Base-by-base conservation (phyloP, 495 filamentous ascomycete species). In the Podospora didyma region DNA sequence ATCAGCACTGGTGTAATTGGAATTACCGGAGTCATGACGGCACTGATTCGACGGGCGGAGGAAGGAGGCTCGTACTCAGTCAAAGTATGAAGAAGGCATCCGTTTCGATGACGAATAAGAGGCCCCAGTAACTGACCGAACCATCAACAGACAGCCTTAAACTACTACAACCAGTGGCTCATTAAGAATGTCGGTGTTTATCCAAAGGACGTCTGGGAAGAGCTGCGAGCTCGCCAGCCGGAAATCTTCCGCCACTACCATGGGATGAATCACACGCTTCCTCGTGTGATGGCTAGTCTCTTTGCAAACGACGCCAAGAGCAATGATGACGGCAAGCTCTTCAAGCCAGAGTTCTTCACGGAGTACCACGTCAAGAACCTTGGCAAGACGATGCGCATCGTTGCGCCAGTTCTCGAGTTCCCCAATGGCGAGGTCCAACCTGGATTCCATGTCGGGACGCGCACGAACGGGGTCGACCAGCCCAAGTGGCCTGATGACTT, bases 131-230 rank as follows among this genome's bases (percentile, higher is more conserved):
- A 49, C 28, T 17, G 21, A 49, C 12, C 28, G 3, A 31, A 31
- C 9, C 26, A 9, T 9, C 9, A 31, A 3, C 16, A 50, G 48
- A 2, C 35, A 0, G 24, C 48, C 48, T n/a, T 50, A 17, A 50
- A 50, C 26, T 50, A 50, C 48, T 50, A 50, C 48, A 19, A n/a
- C 26, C 48, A 50, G 34, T 50, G 48, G 48, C 48, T 50, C 1
- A 26, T 50, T 0, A 34, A 37, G 26, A 35, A 7, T 1, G 17
- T 5, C 48, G 48, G 48, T 16, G 17, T 37, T 16, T 50, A 50
- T 26, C 26, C 26, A n/a, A 12, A 14, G 2, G 48, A 35, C 7
- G 48, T 50, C 48, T 50, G 48, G 48, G 26, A 34, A 9, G 26
- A 11, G 12, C 48, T 50, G 24, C 11, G n/a, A 2, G 3, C 24